These are phyloP conservation scores for Pseudopithomyces chartarum DNA, from an alignment of 2,329 filamentous ascomycete genomes.

Conservation along the genomic window DNA sequence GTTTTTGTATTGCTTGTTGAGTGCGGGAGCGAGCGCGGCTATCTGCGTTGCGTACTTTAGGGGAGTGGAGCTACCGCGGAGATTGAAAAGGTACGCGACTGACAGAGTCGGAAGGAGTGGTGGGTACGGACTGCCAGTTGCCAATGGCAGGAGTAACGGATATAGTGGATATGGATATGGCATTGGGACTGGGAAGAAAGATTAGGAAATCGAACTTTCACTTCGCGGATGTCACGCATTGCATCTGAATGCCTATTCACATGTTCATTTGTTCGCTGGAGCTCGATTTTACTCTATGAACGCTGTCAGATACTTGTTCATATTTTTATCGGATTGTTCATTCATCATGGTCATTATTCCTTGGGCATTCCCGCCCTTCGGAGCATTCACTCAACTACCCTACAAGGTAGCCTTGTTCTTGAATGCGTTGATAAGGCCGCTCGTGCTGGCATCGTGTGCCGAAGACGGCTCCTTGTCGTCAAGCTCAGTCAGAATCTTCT, in stretches of 20 bases:
- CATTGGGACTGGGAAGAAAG: constrained; percentile 51
- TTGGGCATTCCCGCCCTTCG: constrained; percentile 3
- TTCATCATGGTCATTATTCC: constrained; percentile 2
- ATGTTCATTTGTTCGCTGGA: not conserved
- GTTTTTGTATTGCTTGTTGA: constrained; percentile 55
- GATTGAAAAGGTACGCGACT: constrained; percentile 61
- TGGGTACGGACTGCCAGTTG: constrained; percentile 38
- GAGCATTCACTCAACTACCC: constrained; percentile 1
- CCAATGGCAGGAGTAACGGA: constrained; percentile 44
- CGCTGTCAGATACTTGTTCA: not conserved
- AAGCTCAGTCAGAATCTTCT: constrained; percentile 71
- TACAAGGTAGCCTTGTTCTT: constrained; percentile 70
- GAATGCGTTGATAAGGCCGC: constrained; percentile 87
- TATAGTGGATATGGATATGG: constrained; percentile 53
- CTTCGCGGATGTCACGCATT: not conserved
- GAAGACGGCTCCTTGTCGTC: constrained; percentile 73
- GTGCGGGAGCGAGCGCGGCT: constrained; percentile 53
- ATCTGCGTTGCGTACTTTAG: constrained; percentile 61
- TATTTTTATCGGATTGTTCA: constrained; percentile 6
- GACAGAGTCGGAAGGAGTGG: constrained; percentile 50
- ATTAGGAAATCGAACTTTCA: constrained; percentile 24
- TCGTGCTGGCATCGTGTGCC: constrained; percentile 85
- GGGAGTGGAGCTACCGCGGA: constrained; percentile 57
- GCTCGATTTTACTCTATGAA: not conserved
- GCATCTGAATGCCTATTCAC: not conserved